Evolutionary conservation across 2,329 filamentous ascomycete genomes (phyloP).

Genomic region (Dothistroma septosporum): DNA sequence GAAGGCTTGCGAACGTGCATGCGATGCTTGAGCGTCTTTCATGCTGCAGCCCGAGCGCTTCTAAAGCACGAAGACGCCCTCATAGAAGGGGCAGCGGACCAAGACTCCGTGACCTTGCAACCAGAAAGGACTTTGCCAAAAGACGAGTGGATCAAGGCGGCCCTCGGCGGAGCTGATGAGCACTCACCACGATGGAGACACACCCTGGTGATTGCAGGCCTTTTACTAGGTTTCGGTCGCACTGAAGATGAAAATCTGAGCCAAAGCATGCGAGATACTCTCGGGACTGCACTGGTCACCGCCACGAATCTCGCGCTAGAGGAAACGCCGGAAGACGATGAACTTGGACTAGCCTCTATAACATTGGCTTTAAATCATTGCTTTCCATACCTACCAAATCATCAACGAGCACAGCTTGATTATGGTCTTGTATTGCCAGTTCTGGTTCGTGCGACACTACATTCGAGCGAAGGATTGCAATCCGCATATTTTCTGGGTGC

Average conservation of each 20-base stretch:
- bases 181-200: constrained; percentile 73
- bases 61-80: constrained; percentile 46
- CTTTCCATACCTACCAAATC: constrained; percentile 65
- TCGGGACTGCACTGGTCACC: constrained; percentile 69
- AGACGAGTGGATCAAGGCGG: constrained; percentile 57
- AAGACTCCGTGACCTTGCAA: constrained; percentile 28
- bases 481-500: constrained; percentile 69
- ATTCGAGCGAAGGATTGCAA: constrained; percentile 67
- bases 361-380: constrained; percentile 71
- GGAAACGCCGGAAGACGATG: constrained; percentile 52
- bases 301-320: constrained; percentile 71
- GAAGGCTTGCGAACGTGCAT: constrained; percentile 61
- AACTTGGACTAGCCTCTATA: constrained; percentile 49
- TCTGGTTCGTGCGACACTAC: constrained; percentile 63
- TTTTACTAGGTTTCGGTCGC: constrained; percentile 71
- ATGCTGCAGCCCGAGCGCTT: constrained; percentile 59
- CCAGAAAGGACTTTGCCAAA: constrained; percentile 35
- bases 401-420: constrained; percentile 56
- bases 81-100: constrained; percentile 22
- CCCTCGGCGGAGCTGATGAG: constrained; percentile 58
- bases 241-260: constrained; percentile 62
- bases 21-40: constrained; percentile 66
- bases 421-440: constrained; percentile 67
- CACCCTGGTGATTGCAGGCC: constrained; percentile 70
- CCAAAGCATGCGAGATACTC: constrained; percentile 57